Conservation (phyloP, 2,329 filamentous ascomycete genomes). For the Fusarium sp. region DNA sequence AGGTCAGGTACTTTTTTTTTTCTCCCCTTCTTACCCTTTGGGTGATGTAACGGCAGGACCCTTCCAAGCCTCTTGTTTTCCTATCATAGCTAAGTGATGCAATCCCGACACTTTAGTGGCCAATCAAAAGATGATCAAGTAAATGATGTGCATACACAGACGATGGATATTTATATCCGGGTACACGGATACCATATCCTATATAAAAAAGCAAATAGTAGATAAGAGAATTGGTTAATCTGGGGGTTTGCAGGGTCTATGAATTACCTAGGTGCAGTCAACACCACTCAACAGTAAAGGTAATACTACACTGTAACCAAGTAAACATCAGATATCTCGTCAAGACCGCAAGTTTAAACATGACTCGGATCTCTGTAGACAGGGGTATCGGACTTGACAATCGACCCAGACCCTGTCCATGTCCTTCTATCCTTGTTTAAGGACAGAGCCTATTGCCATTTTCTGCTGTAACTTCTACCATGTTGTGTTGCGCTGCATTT, state of each 20-base stretch:
- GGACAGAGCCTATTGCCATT: constrained; percentile 4
- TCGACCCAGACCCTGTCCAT: not conserved
- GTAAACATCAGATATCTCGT: not conserved
- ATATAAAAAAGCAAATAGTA: not conserved
- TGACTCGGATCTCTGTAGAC: not conserved
- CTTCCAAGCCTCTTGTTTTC: not conserved
- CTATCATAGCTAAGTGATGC: not conserved
- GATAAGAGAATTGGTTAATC: not conserved
- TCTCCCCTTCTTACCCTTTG: too few relatives aligned
- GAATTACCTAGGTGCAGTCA: too few relatives aligned
- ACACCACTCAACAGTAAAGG: not conserved
- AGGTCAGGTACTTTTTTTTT: not conserved
- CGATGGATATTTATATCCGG: not conserved
- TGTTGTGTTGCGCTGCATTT: not conserved
- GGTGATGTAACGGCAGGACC: not conserved
- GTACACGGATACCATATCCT: not conserved
- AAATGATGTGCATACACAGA: constrained; percentile 9
- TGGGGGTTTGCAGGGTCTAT: not conserved
- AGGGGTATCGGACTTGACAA: not conserved
- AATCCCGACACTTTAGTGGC: not conserved
- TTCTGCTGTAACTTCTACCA: not conserved
- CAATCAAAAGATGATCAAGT: not conserved
- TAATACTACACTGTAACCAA: not conserved
- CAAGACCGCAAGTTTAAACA: not conserved
- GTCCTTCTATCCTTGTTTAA: not conserved